phyloP scores from a whole-genome alignment of 2,329 filamentous ascomycete species.

The Curvularia eragrostidis region DNA sequence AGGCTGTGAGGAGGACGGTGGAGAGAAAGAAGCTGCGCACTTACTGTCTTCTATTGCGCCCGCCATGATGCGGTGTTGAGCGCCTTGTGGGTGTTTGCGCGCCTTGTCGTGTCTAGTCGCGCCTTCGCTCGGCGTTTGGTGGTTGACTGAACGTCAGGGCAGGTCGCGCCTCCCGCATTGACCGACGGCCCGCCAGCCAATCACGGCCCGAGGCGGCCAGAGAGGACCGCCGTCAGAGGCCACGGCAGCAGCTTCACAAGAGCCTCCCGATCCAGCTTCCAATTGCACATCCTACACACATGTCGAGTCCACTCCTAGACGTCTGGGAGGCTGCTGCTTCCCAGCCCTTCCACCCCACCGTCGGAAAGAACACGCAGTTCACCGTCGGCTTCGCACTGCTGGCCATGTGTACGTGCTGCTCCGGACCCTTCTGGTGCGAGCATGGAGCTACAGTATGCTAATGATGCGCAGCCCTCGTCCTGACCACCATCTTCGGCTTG shows the following conservation, averaged over 20 bases:
- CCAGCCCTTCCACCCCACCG: slow-evolving; percentile 80
- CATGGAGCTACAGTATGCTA: slow-evolving; percentile 36
- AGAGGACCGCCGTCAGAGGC: slow-evolving; percentile 36
- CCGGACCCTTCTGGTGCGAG: slow-evolving; percentile 11
- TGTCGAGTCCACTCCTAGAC: slow-evolving; percentile 68
- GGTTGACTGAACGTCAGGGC: slow-evolving; percentile 24
- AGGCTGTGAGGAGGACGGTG: neutral
- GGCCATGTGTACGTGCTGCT: slow-evolving; percentile 61
- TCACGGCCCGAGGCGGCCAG: slow-evolving; percentile 21
- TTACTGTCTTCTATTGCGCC: slow-evolving; percentile 48
- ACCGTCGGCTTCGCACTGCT: slow-evolving; percentile 78
- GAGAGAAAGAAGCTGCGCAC: slow-evolving; percentile 17
- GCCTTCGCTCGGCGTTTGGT: slow-evolving; percentile 15
- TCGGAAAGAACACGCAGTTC: slow-evolving; percentile 87
- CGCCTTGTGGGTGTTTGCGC: slow-evolving; percentile 15
- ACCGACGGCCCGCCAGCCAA: slow-evolving; percentile 26
- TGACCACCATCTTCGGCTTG: slow-evolving; percentile 82
- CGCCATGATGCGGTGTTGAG: slow-evolving; percentile 37
- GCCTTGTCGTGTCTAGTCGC: slow-evolving; percentile 17
- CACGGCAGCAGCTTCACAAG: slow-evolving; percentile 25
- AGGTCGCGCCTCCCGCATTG: slow-evolving; percentile 26
- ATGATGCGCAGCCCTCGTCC: slow-evolving; percentile 61
- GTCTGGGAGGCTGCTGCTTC: slow-evolving; percentile 92
- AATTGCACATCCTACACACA: slow-evolving; percentile 34
- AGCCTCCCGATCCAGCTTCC: slow-evolving; percentile 13